Evolutionary conservation across 2,329 filamentous ascomycete species (phyloP).

Genomic region (Colletotrichum sp.): DNA sequence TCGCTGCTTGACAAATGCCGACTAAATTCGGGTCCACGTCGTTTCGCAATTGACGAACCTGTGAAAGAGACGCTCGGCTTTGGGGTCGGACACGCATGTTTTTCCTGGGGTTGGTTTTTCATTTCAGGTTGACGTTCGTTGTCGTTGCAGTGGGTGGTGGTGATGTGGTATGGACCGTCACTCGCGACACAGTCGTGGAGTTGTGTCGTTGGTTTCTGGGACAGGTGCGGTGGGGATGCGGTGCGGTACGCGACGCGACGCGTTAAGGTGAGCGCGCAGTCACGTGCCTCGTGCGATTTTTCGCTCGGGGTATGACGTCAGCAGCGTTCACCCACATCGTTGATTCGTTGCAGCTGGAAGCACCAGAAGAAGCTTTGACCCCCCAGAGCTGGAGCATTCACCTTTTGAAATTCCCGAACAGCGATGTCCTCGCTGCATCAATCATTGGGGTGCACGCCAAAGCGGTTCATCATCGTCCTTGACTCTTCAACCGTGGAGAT

Average conservation of each 20-base stretch:
- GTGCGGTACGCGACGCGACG: not conserved
- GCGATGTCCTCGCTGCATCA: too few species aligned
- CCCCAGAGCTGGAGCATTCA: not conserved
- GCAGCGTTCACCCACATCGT: not conserved
- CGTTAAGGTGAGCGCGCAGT: not conserved
- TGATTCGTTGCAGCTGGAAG: not conserved
- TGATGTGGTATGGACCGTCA: too few species aligned
- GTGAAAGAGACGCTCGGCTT: not conserved
- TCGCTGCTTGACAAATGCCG: too few species aligned
- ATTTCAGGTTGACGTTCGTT: not conserved
- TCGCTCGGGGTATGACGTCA: not conserved
- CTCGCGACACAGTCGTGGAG: too few species aligned
- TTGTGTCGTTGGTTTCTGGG: too few species aligned
- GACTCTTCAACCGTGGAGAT: too few species aligned
- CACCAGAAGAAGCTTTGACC: not conserved
- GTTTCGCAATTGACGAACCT: not conserved
- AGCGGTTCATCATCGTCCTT: too few species aligned
- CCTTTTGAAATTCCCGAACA: too few species aligned
- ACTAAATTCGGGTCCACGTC: not conserved
- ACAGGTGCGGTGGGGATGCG: too few species aligned
- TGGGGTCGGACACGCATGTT: not conserved
- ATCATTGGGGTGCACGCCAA: too few species aligned
- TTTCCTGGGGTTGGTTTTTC: not conserved
- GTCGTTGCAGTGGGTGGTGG: not conserved
- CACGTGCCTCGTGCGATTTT: not conserved